Percentiles rank a stretch among this genome's conserved stretches.
These are phyloP conservation scores for Chlamydomonas sphaeroides DNA, from an alignment of 139 green algal genomes.

Conservation along the genomic window DNA sequence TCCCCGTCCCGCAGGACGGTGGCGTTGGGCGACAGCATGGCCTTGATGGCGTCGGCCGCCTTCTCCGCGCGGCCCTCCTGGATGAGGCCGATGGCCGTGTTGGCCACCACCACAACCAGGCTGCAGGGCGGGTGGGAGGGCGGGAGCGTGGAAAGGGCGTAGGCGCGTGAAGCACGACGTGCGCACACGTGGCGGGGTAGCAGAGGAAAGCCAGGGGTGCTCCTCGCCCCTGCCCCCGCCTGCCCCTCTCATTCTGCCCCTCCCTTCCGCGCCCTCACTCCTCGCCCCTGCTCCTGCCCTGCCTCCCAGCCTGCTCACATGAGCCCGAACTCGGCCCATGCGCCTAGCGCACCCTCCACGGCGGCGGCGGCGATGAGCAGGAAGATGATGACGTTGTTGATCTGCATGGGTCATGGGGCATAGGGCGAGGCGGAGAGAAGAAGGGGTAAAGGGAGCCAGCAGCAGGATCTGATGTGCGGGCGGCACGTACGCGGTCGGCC, in stretches of 20 bases:
- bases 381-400: slow-evolving; percentile 52
- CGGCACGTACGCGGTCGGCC: too few relatives aligned
- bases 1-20: slow-evolving; percentile 50
- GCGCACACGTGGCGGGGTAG: too few relatives aligned
- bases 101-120: too few relatives aligned
- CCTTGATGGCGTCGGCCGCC: slow-evolving; percentile 50
- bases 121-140: neutral
- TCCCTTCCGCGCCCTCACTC: too few relatives aligned
- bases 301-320: too few relatives aligned
- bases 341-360: slow-evolving; percentile 33
- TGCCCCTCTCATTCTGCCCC: too few relatives aligned
- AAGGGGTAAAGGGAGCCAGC: too few relatives aligned
- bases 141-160: neutral
- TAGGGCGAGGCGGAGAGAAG: neutral
- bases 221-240: too few relatives aligned
- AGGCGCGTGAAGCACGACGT: too few relatives aligned
- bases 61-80: slow-evolving; percentile 61
- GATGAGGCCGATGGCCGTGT: neutral
- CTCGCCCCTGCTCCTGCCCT: too few relatives aligned
- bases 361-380: slow-evolving; percentile 43
- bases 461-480: neutral
- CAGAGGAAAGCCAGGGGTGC: too few relatives aligned
- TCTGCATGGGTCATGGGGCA: neutral
- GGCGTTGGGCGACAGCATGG: slow-evolving; percentile 57
- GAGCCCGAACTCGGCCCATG: slow-evolving; percentile 40